These are phyloP conservation scores for Exobasidium rhododendri DNA, from an alignment of 1,284 basidiomycete genomes.

Conservation along the genomic window DNA sequence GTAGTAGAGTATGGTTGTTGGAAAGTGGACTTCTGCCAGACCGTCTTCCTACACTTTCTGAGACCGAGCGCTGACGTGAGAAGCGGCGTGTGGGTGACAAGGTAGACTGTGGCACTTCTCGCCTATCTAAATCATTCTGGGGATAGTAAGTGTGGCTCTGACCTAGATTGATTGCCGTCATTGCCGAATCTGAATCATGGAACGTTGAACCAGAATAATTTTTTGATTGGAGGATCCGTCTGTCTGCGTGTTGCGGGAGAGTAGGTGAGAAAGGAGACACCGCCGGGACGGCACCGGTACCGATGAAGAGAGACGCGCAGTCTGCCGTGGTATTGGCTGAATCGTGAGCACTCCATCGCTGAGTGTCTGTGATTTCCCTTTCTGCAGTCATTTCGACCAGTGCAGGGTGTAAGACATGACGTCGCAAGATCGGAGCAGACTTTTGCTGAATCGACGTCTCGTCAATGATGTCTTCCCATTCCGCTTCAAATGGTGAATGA, in stretches of 20 bases:
- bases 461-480: slow-evolving; percentile 64
- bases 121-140: background rate
- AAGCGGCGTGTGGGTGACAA: slow-evolving; percentile 5
- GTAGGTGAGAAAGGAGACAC: background rate
- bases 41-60: slow-evolving; percentile 8
- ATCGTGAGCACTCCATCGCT: slow-evolving; percentile 68
- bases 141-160: background rate
- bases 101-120: background rate
- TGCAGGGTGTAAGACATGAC: slow-evolving; percentile 70
- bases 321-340: slow-evolving; percentile 69
- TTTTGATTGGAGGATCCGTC: background rate
- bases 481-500: slow-evolving; percentile 45
- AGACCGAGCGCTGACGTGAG: slow-evolving; percentile 1
- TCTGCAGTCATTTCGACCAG: slow-evolving; percentile 67
- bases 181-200: background rate
- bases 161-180: background rate
- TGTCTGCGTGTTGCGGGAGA: background rate
- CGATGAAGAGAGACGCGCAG: slow-evolving; percentile 59
- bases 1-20: background rate
- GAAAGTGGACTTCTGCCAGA: background rate
- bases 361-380: slow-evolving; percentile 65
- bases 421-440: slow-evolving; percentile 62
- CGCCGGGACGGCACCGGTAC: background rate
- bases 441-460: slow-evolving; percentile 58
- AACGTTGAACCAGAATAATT: background rate